Base-by-base conservation (phyloP, 441 rosid genomes). In the Gossypium trilobum region DNA sequence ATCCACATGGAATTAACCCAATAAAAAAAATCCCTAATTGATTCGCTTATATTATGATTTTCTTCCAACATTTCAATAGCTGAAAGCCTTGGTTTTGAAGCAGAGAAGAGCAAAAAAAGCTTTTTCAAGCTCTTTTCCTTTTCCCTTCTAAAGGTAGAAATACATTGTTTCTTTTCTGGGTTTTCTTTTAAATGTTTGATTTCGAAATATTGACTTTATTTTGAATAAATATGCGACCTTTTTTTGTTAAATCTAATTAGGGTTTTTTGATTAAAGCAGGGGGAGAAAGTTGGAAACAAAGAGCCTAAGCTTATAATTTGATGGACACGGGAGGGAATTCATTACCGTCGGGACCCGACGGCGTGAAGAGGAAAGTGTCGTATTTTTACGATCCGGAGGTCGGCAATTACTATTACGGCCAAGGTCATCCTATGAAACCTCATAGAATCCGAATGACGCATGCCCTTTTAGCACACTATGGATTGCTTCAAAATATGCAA, bases 381-480 rank as follows among this genome's bases (percentile, higher is more conserved):
- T 85, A 85, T 46, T 85, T 85, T 77, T 85, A 85, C 9, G 88
- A 85, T 52, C 87, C 88, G n/a, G 87, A 85, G 73, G 88, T 85
- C 42, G 85, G 87, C 13, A 84, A 84, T 77, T 84, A 84, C 44
- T 84, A 84, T 48, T 89, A 89, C 68, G 91, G 94, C 4, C 94
- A 87, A 67, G 91, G 94, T 2, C 94, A 89, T 46, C 94, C 94
- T 22, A 87, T 89, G 94, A 89, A 89, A 72, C 94, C 94, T 25
- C 94, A 87, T 63, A 85, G 91, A 77, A 87, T 89, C 78, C 78
- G 94, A 33, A 87, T 89, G 91, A 88, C 94, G 14, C 94, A 86
- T 78, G 87, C 88, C 17, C 81, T 89, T 36, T 86, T 89, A 39
- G 82, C 90, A 22, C 90, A 89, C 72, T 89, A 82, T 44, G 87